A percentile compares a stretch with the other conserved stretches of the same genome.
Conservation (phyloP, 441 rosid species). For the Eruca vesicaria region DNA sequence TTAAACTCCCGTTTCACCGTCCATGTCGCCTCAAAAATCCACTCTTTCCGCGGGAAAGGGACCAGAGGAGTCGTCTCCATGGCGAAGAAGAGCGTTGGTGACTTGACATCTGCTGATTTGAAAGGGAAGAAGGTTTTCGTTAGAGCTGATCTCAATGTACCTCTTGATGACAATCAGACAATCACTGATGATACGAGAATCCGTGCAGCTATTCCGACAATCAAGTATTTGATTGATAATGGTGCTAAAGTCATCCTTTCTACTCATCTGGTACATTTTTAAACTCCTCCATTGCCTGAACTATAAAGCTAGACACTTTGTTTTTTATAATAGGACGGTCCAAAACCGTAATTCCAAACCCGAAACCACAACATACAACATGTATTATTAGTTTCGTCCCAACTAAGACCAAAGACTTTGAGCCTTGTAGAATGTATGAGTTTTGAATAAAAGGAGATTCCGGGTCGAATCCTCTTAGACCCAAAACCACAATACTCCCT, state of each 20-base stretch:
- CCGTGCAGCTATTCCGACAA: conserved; percentile 85
- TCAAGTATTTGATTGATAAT: conserved; percentile 65
- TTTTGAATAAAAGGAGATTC: no score
- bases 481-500: no score
- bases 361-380: no score
- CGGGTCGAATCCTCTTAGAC: no score
- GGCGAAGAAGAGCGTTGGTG: conserved; percentile 81
- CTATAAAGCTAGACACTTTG: background rate
- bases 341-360: background rate
- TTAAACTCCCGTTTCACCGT: conserved; percentile 42
- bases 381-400: background rate
- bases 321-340: no score
- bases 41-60: conserved; percentile 43
- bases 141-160: conserved; percentile 90
- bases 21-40: conserved; percentile 49
- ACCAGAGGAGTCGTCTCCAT: conserved; percentile 55
- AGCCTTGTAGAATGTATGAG: no score
- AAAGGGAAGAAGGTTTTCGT: conserved; percentile 87
- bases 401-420: no score
- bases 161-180: conserved; percentile 67
- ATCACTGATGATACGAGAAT: conserved; percentile 87
- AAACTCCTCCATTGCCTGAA: background rate
- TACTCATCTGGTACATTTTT: conserved; percentile 51
- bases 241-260: conserved; percentile 73
- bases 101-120: conserved; percentile 60